A percentile compares a stretch with the other conserved stretches of the same genome.
Evolutionary conservation across 768 basidiomycete species (phyloP).

Genomic region (Russula lepida): DNA sequence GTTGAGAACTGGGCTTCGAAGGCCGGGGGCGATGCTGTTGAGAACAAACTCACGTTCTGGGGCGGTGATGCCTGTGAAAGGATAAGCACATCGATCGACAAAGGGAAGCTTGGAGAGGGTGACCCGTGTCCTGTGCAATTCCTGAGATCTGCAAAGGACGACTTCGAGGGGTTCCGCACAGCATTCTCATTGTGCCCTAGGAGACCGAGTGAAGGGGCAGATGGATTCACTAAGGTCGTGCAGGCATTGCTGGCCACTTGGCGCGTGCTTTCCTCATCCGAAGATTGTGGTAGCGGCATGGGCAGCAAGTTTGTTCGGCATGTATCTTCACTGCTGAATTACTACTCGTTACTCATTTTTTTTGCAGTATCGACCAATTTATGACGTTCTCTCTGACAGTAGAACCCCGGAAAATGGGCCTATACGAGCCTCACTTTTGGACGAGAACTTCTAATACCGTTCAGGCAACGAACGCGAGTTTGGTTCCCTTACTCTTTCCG

Average conservation of each 20-base stretch:
- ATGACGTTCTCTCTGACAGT: slow-evolving; percentile 69
- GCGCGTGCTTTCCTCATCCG: slow-evolving; percentile 38
- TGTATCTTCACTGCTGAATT: slow-evolving; percentile 23
- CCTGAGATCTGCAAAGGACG: slow-evolving; percentile 31
- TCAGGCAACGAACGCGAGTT: slow-evolving; percentile 29
- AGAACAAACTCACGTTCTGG: slow-evolving; percentile 52
- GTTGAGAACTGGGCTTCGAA: slow-evolving; percentile 60
- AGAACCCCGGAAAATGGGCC: slow-evolving; percentile 63
- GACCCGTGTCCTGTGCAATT: slow-evolving; percentile 39
- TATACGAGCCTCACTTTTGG: slow-evolving; percentile 78
- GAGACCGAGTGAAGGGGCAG: slow-evolving; percentile 10
- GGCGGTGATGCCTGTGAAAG: slow-evolving; percentile 35
- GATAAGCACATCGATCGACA: slow-evolving; percentile 28
- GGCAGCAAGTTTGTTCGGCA: slow-evolving; percentile 59
- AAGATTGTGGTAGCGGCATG: slow-evolving; percentile 33
- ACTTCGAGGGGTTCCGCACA: slow-evolving; percentile 20
- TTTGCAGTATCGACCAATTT: slow-evolving; percentile 59
- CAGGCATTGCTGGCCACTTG: slow-evolving; percentile 48
- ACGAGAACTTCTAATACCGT: slow-evolving; percentile 29
- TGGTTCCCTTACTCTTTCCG: slow-evolving; percentile 65
- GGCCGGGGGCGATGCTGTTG: slow-evolving; percentile 33
- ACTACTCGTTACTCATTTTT: slow-evolving; percentile 7
- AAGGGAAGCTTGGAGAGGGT: slow-evolving; percentile 13
- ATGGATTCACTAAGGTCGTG: slow-evolving; percentile 30
- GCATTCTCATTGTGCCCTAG: slow-evolving; percentile 19